Base-by-base conservation (phyloP, 495 filamentous ascomycete genomes). In the Lasiosphaeria ovina region DNA sequence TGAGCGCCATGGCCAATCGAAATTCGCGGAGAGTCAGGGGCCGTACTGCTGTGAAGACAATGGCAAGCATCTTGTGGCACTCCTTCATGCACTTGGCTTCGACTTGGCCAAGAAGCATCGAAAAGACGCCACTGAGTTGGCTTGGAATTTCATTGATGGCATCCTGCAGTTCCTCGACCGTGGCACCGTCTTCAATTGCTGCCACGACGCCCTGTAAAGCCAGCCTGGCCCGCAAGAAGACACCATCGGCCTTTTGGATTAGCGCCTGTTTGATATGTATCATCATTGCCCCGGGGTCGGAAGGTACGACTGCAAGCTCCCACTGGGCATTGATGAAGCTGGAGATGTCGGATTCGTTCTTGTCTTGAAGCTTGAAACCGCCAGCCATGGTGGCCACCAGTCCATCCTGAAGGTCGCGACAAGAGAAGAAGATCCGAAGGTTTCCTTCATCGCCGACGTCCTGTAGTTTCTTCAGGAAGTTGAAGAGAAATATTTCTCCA, bases 351-450 rank as follows among this genome's bases (percentile, higher is more conserved):
- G 53, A 33, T 34, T 40, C 59, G 53, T 61, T 61, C 38, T 45
- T 17, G 14, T 61, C 50, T 24, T 61, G 52, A 45, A 61, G 55
- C 47, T 53, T 53, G 24, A 61, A 56, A 12, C 59, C 53, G 11
- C 53, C 47, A 14, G 51, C 16, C 12, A 51, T 38, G 17, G n/a
- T 12, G 11, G 6, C 14, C n/a, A 24, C 59, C 16, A 35, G 36
- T n/a, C 11, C 17, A 24, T n/a, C 17, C 16, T 44, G 59, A 31
- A 61, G 47, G 32, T 61, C 59, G 33, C 59, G 52, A 35, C 53
- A 51, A 17, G 59, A 56, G 32, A 61, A 56, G 17, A n/a, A 54
- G 4, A 61, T 49, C 2, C 59, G 44, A 5, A 61, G 16, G 3
- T 36, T 45, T 14, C 16, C 11, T n/a, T 10, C 4, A 3, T 3